Evolutionary conservation across 139 green algal genomes (phyloP), one percentile per base, ranked within the genome.

Genomic region (Chlamydomonas incerta): DNA sequence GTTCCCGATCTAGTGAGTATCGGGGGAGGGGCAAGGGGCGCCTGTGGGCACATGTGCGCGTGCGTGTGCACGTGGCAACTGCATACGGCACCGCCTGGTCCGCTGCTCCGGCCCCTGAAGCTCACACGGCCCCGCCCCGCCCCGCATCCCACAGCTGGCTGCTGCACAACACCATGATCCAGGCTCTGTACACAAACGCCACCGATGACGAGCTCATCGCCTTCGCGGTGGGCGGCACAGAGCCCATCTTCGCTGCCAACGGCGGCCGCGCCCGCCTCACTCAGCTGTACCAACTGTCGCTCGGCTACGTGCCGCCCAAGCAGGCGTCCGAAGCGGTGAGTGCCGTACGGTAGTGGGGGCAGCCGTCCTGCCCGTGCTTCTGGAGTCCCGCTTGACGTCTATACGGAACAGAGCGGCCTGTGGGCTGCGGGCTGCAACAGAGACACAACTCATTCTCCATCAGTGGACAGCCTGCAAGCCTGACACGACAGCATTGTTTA

Each of bases 1-100:
- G 46, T 79, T 79, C 47, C 11, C 34, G 3, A 65, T 63, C 72
- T 65, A 79, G 72, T 79, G 47, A 62, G 72, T 74, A 6, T 20
- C 58, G 58, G 21, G 24, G 6, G 10, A 15, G 3, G 2, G 23
- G 9, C 23, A 28, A 65, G 58, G 23, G 6, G 58, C 24, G 3
- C 10, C 10, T 65, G 58, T 28, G 24, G 31, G n/a, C n/a, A n/a
- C n/a, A n/a, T n/a, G n/a, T n/a, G n/a, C n/a, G n/a, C n/a, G n/a
- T n/a, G n/a, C n/a, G n/a, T n/a, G n/a, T n/a, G n/a, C n/a, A n/a
- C n/a, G n/a, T n/a, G n/a, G n/a, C n/a, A n/a, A n/a, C n/a, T n/a
- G n/a, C n/a, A n/a, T n/a, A n/a, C n/a, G n/a, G n/a, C n/a, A n/a
- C n/a, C n/a, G n/a, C n/a, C n/a, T n/a, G n/a, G n/a, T n/a, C n/a